phyloP scores from a whole-genome alignment of 768 basidiomycete species.

The Lactarius deliciosus region DNA sequence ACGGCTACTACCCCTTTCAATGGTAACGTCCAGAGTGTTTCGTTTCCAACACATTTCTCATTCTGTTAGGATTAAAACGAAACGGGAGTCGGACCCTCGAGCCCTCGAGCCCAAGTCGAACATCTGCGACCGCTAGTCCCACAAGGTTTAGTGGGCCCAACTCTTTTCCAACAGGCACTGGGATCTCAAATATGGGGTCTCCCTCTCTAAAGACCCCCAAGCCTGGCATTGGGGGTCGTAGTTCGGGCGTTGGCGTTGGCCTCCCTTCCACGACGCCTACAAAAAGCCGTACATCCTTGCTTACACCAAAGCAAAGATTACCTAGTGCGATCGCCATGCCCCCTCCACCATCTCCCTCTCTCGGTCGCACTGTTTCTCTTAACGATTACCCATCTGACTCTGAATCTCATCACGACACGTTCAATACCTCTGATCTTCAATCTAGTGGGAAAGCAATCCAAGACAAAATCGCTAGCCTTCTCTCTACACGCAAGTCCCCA shows the following conservation, averaged over 20 bases:
- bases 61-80: conserved; percentile 40
- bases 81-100: conserved; percentile 26
- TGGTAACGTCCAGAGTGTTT: conserved; percentile 6
- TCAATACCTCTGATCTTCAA: conserved; percentile 24
- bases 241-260: conserved; percentile 40
- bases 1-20: conserved; percentile 35
- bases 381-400: conserved; percentile 35
- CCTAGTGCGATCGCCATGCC: conserved; percentile 81
- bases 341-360: conserved; percentile 66
- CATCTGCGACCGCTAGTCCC: conserved; percentile 29
- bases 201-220: conserved; percentile 67
- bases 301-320: conserved; percentile 62
- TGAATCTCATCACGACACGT: conserved; percentile 23
- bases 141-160: conserved; percentile 28
- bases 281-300: conserved; percentile 39
- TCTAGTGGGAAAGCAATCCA: conserved; percentile 46
- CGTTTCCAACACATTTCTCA: conserved; percentile 54
- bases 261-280: conserved; percentile 44
- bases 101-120: conserved; percentile 28
- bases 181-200: conserved; percentile 39
- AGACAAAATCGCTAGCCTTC: conserved; percentile 49
- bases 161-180: conserved; percentile 16
- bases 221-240: conserved; percentile 42
- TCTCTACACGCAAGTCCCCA: conserved; percentile 36
- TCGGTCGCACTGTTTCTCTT: conserved; percentile 41